Base-by-base conservation (phyloP, 225 moss, liverwort and hornwort species). In the Bryoerythrophyllum caledonicum region DNA sequence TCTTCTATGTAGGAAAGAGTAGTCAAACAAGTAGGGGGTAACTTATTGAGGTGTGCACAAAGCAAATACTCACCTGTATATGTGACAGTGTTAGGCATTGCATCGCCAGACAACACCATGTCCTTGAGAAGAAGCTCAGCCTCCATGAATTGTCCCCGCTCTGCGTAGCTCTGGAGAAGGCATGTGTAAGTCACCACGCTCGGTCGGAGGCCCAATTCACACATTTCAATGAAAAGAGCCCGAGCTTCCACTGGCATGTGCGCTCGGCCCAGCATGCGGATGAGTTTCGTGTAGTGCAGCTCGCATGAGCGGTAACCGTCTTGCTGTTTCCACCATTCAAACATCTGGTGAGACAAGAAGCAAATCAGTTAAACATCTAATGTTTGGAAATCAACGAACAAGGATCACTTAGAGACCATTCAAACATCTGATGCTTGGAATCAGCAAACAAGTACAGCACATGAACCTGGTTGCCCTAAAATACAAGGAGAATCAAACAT, bases 271-370 rank as follows among this genome's bases (percentile, higher is more conserved):
- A 90, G 90, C 62, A 93, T 83, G 74, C 89, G 90, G 43, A 99
- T 91, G 34, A 99, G 90, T 68, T 87, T 88, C 52, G 85, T 85
- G 61, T 88, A 99, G 68, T 99, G 90, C 44, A 85, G 76, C 81
- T 99, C 95, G 61, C 78, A 80, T 40, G 83, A 78, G 56, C 81
- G 79, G 72, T 93, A 93, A 20, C 82, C 84, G n/a, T 84, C 86
- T 83, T 93, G 91, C 72, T 81, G 76, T 80, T 90, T 91, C 91
- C 94, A 95, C 97, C 94, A 95, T 37, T 85, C 75, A 60, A 99
- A 90, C 17, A 49, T 49, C 48, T 49, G 48, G 6, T 49, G 5
- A 17, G 15, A 17, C 6, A 19, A 6, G 6, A 17, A 49, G 48
- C 48, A 49, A 17, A 19, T 19, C 48, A 46, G 48, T 19, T 49